Percentiles rank a stretch among this genome's conserved stretches.
phyloP scores from a whole-genome alignment of 306 rosid genomes.

The Fragaria vesca region DNA sequence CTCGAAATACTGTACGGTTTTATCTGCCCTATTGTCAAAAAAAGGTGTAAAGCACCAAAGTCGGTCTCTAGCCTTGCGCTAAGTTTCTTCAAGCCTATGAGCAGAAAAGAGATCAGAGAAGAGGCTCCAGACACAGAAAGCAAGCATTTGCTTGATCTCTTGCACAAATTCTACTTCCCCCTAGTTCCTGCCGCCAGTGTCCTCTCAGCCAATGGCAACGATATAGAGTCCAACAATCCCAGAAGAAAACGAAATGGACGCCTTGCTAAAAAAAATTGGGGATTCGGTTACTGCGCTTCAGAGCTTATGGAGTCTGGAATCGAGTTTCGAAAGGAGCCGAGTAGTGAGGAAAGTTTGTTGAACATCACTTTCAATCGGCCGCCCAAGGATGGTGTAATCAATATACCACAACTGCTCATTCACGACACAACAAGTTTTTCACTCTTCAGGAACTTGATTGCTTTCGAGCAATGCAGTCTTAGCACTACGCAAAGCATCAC shows the following conservation, averaged over 20 bases:
- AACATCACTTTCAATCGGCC: neutral
- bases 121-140: neutral
- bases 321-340: neutral
- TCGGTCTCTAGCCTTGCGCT: slow-evolving; percentile 14
- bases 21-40: neutral
- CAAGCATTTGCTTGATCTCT: slow-evolving; percentile 30
- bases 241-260: no score
- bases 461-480: slow-evolving; percentile 37
- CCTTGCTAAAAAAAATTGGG: neutral
- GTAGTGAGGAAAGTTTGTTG: neutral
- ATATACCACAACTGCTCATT: no score
- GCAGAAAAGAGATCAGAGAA: neutral
- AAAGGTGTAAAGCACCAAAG: neutral
- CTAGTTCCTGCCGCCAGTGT: no score
- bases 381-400: neutral
- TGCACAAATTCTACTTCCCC: slow-evolving; percentile 22
- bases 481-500: slow-evolving; percentile 24
- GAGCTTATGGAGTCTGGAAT: neutral
- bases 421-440: neutral
- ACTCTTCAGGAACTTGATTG: slow-evolving; percentile 31
- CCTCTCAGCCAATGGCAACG: no score
- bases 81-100: slow-evolving; percentile 3
- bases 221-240: no score
- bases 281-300: neutral
- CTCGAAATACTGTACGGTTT: neutral